Evolutionary conservation across 441 rosid genomes (phyloP).

Genomic region (Mallotus japonicus): DNA sequence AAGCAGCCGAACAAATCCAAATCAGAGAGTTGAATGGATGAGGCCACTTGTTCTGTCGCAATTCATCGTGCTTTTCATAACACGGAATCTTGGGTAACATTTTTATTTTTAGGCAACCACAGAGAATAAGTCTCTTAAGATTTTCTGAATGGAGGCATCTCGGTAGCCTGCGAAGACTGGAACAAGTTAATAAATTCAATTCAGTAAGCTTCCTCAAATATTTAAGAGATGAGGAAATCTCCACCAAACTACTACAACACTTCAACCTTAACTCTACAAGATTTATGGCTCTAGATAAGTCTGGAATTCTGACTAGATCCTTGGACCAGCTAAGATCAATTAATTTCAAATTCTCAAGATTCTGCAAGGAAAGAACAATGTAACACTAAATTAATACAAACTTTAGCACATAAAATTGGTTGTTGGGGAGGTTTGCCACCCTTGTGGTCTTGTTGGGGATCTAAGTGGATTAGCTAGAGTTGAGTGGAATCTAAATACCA

Average conservation of each 20-base stretch:
- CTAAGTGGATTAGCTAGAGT: no score
- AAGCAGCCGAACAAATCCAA: not conserved
- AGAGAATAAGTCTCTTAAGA: not conserved
- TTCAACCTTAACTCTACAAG: not conserved
- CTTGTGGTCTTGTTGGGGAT: no score
- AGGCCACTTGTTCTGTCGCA: not conserved
- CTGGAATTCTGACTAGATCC: not conserved
- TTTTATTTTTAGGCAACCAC: not conserved
- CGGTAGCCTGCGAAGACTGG: not conserved
- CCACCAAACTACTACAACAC: not conserved
- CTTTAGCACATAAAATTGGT: no score
- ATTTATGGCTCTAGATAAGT: conserved; percentile 7
- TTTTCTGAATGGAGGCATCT: not conserved
- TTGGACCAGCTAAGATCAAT: conserved; percentile 15
- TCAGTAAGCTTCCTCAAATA: not conserved
- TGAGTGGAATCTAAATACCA: no score
- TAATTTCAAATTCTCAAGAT: conserved; percentile 1
- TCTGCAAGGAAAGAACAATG: not conserved
- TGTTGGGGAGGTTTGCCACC: no score
- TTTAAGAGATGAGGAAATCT: no score
- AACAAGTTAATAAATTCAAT: not conserved
- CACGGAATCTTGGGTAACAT: not conserved
- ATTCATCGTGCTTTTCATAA: not conserved
- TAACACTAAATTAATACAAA: no score
- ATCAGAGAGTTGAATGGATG: not conserved